phyloP scores from a whole-genome alignment of 129 eudicot species.

The Ambrosia artemisiifolia region DNA sequence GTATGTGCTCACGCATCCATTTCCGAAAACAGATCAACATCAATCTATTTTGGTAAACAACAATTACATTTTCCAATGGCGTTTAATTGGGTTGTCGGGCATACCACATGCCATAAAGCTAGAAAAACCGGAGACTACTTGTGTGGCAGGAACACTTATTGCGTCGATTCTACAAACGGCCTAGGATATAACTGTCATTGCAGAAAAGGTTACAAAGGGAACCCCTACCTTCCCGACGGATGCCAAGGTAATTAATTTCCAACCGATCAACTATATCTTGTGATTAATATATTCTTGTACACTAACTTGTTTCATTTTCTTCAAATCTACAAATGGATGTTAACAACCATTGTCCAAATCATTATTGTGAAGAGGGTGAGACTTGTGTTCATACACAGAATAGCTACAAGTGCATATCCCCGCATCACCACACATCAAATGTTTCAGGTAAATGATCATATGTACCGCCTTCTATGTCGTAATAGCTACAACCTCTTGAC shows the following conservation, averaged over 20 bases:
- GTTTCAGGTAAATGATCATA: conserved; percentile 17
- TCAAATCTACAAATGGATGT: conserved; percentile 15
- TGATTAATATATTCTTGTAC: background rate
- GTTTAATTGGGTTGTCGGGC: conserved; percentile 32
- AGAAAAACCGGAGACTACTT: background rate
- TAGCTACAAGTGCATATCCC: conserved; percentile 28
- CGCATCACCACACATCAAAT: background rate
- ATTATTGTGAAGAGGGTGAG: conserved; percentile 27
- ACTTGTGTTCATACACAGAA: conserved; percentile 28
- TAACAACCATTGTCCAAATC: background rate
- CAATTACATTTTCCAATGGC: conserved; percentile 9
- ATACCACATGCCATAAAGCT: conserved; percentile 16
- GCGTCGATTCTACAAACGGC: conserved; percentile 22
- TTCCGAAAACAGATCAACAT: background rate
- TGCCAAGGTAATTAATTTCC: conserved; percentile 30
- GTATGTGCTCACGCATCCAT: conserved; percentile 2
- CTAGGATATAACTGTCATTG: conserved; percentile 33
- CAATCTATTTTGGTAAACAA: no score
- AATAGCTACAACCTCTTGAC: no score
- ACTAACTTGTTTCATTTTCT: background rate
- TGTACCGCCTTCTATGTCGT: background rate
- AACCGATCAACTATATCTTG: background rate
- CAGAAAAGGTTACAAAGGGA: conserved; percentile 26
- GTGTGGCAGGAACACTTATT: conserved; percentile 24
- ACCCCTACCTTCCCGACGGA: conserved; percentile 30